These are phyloP conservation scores for Cerioporus squamosus DNA, from an alignment of 1,284 basidiomycete species.

Conservation along the genomic window DNA sequence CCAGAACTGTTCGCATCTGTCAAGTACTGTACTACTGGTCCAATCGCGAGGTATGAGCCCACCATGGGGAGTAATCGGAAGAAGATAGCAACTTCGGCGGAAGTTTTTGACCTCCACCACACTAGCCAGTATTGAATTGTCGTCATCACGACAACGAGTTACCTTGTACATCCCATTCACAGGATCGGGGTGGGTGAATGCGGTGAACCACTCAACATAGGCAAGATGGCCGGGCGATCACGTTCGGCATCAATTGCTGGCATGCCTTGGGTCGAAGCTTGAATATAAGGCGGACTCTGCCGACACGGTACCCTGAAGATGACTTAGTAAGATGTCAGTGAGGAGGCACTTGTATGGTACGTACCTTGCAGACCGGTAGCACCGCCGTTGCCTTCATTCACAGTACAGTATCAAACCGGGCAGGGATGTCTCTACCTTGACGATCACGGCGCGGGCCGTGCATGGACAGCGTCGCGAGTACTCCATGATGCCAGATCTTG, in stretches of 20 bases:
- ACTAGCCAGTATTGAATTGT: conserved; percentile 21
- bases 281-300: too few relatives aligned
- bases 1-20: conserved; percentile 33
- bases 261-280: not conserved
- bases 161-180: conserved; percentile 18
- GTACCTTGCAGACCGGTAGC: too few relatives aligned
- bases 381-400: too few relatives aligned
- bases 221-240: conserved; percentile 24
- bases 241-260: not conserved
- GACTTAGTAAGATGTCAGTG: too few relatives aligned
- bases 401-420: too few relatives aligned
- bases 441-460: too few relatives aligned
- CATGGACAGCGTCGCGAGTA: too few relatives aligned
- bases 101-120: conserved; percentile 33
- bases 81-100: conserved; percentile 34
- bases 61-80: conserved; percentile 19
- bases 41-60: conserved; percentile 30
- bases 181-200: not conserved
- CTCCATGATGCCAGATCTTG: too few relatives aligned
- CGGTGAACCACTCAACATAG: conserved; percentile 39
- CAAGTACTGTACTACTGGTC: conserved; percentile 38
- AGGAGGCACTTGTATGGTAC: too few relatives aligned
- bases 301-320: too few relatives aligned
- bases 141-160: not conserved
- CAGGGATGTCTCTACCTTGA: too few relatives aligned